Evolutionary conservation across 1,284 basidiomycete genomes (phyloP).

Genomic region (Puccinia coronata): DNA sequence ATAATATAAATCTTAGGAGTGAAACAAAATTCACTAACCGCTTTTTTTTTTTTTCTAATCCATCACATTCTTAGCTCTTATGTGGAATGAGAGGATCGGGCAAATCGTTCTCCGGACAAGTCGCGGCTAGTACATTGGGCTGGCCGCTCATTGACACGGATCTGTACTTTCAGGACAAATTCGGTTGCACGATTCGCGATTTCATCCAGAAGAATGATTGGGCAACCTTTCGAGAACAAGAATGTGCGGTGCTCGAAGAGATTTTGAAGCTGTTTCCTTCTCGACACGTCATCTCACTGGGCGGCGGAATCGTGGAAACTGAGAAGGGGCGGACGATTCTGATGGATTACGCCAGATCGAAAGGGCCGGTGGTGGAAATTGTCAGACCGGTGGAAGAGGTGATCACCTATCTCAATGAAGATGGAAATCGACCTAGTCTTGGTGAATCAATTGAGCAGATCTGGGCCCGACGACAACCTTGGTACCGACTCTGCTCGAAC

Average conservation of each 20-base stretch:
- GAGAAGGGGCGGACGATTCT: conserved; percentile 72
- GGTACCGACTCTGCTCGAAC: conserved; percentile 81
- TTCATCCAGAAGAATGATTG: conserved; percentile 78
- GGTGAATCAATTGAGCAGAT: conserved; percentile 78
- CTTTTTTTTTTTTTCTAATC: too few species aligned
- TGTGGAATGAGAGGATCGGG: conserved; percentile 97
- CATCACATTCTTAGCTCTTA: conserved; percentile 62
- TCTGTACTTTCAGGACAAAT: conserved; percentile 70
- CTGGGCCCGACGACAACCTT: conserved; percentile 77
- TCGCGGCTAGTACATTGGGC: conserved; percentile 73
- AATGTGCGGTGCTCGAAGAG: conserved; percentile 59
- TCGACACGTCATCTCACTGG: conserved; percentile 81
- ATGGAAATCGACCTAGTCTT: conserved; percentile 70
- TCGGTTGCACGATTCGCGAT: conserved; percentile 69
- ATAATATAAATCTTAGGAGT: neutral
- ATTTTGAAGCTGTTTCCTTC: conserved; percentile 58
- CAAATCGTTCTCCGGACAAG: conserved; percentile 82
- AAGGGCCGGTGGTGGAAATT: conserved; percentile 68
- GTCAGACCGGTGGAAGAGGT: conserved; percentile 72
- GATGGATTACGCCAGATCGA: conserved; percentile 66
- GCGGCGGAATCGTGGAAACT: conserved; percentile 92
- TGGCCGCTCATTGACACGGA: conserved; percentile 89
- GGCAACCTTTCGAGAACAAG: conserved; percentile 70
- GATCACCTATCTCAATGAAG: conserved; percentile 74
- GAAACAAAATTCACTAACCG: conserved; percentile 47